These are phyloP conservation scores for Raffaelea arxii DNA, from an alignment of 2,329 filamentous ascomycete species.

Conservation along the genomic window DNA sequence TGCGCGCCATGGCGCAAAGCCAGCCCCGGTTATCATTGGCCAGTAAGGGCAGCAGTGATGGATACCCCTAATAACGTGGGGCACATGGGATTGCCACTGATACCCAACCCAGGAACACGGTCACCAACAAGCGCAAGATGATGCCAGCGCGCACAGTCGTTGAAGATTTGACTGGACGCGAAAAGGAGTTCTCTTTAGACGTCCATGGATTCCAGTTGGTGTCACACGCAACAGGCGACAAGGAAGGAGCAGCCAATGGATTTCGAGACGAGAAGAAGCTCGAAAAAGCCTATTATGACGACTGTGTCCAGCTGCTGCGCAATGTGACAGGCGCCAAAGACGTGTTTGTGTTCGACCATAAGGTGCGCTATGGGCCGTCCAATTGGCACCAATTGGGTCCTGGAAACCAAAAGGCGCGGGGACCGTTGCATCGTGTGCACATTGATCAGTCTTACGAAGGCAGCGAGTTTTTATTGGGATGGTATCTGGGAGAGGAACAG, in stretches of 20 bases:
- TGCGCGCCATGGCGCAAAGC: constrained; percentile 30
- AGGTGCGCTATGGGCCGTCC: constrained; percentile 44
- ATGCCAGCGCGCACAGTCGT: constrained; percentile 33
- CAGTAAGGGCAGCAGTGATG: constrained; percentile 2
- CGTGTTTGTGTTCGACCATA: constrained; percentile 58
- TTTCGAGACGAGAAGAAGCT: constrained; percentile 41
- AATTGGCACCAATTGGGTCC: constrained; percentile 58
- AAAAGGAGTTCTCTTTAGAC: constrained; percentile 52
- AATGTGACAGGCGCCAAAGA: constrained; percentile 38
- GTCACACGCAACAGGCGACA: constrained; percentile 30
- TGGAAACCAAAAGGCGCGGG: constrained; percentile 48
- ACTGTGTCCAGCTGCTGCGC: constrained; percentile 45
- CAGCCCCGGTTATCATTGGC: constrained; percentile 23
- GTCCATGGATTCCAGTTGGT: constrained; percentile 45
- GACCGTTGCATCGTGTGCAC: constrained; percentile 36
- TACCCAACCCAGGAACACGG: constrained; percentile 2
- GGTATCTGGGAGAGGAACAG: constrained; percentile 12
- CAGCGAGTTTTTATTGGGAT: constrained; percentile 14
- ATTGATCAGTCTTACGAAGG: constrained; percentile 29
- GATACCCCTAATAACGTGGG: background rate
- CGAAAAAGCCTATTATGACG: constrained; percentile 46
- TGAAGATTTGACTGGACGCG: constrained; percentile 38
- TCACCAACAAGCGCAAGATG: constrained; percentile 20
- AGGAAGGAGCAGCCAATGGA: constrained; percentile 37
- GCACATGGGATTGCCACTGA: background rate